phyloP scores from a whole-genome alignment of 1,284 basidiomycete genomes.

The Tilletia horrida region DNA sequence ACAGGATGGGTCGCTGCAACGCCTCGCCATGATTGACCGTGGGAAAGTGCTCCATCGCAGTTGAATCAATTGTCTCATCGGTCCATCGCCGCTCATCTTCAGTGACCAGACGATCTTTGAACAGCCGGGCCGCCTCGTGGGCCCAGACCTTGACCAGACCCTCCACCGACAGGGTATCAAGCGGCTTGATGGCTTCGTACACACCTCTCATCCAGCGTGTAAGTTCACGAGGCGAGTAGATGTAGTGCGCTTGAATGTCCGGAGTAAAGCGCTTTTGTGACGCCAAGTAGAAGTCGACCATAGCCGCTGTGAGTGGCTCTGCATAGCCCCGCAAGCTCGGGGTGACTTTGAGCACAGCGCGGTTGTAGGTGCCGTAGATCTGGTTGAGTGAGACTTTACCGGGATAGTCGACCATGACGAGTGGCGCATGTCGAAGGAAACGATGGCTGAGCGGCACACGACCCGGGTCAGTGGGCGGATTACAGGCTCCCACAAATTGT shows the following conservation, averaged over 20 bases:
- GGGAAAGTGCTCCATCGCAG: conserved; percentile 84
- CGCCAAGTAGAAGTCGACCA: conserved; percentile 92
- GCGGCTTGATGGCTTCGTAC: conserved; percentile 88
- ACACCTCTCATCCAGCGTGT: conserved; percentile 97
- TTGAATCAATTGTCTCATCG: conserved; percentile 82
- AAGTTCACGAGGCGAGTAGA: conserved; percentile 97
- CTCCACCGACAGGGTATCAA: conserved; percentile 85
- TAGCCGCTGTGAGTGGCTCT: conserved; percentile 91
- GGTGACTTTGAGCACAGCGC: conserved; percentile 90
- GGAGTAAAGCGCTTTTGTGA: conserved; percentile 94
- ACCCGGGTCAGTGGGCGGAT: conserved; percentile 98
- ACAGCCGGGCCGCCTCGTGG: conserved; percentile 92
- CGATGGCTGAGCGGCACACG: conserved; percentile 96
- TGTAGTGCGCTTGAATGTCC: conserved; percentile 94
- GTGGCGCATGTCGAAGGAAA: conserved; percentile 93
- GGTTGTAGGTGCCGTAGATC: conserved; percentile 98
- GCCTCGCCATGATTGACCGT: conserved; percentile 74
- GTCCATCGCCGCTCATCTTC: conserved; percentile 67
- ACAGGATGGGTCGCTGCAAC: conserved; percentile 82
- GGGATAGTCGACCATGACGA: conserved; percentile 99
- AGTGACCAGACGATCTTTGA: conserved; percentile 91
- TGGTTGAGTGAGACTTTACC: conserved; percentile 95
- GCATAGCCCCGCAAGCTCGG: conserved; percentile 89
- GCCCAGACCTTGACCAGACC: conserved; percentile 97
- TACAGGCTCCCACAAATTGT: conserved; percentile 98